phyloP scores from a whole-genome alignment of 2,329 filamentous ascomycete genomes.

The Calonectria hongkongensis region DNA sequence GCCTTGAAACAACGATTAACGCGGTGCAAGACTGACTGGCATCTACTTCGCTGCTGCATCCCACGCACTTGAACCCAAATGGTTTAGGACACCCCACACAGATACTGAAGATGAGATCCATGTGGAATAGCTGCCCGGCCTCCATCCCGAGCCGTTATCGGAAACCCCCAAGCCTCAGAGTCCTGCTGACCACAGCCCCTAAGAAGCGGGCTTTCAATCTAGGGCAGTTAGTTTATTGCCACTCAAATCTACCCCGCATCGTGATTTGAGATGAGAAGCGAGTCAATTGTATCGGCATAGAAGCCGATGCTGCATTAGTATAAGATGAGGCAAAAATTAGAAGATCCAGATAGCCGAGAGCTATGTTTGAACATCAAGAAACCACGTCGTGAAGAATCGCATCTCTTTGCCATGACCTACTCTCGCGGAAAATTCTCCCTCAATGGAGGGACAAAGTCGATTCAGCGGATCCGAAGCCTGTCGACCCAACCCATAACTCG shows the following conservation, averaged over 20 bases:
- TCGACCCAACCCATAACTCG: neutral
- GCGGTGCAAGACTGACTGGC: no score
- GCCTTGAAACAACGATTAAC: neutral
- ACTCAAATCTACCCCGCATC: neutral
- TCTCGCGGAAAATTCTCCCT: neutral
- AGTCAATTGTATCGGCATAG: neutral
- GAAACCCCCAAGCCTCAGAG: neutral
- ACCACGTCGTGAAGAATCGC: neutral
- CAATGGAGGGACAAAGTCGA: neutral
- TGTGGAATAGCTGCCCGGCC: neutral
- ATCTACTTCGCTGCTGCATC: neutral
- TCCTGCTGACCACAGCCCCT: neutral
- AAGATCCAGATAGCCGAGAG: no score
- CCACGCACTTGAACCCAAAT: neutral
- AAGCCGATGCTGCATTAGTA: neutral
- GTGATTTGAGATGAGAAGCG: neutral
- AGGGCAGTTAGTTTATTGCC: neutral
- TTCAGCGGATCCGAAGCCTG: neutral
- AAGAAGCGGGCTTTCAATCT: neutral
- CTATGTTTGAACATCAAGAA: neutral
- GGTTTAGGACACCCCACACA: neutral
- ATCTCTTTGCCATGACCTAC: neutral
- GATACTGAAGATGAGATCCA: neutral
- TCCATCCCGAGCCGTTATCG: slow-evolving; percentile 5
- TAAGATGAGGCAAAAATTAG: neutral